Evolutionary conservation across 2,329 filamentous ascomycete species (phyloP).

Genomic region (Zymoseptoria tritici): DNA sequence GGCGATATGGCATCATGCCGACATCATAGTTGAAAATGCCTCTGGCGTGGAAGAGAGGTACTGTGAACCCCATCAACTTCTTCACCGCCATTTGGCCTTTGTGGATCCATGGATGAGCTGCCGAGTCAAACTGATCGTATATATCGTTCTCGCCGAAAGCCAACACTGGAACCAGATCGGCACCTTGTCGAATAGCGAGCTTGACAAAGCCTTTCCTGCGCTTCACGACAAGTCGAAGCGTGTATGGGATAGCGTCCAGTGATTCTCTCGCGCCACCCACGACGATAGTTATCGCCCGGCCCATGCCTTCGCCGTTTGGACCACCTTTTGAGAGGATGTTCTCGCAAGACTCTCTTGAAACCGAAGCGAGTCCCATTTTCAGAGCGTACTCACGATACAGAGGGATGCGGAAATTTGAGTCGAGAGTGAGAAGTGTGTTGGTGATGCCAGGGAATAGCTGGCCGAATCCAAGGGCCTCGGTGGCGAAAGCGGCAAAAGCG

Average conservation of each 20-base stretch:
- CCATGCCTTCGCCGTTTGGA: constrained; percentile 71
- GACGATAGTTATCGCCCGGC: constrained; percentile 93
- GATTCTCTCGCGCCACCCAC: constrained; percentile 88
- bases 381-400: constrained; percentile 94
- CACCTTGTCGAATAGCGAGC: constrained; percentile 83
- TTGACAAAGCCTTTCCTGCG: constrained; percentile 90
- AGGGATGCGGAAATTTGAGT: constrained; percentile 89
- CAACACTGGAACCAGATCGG: constrained; percentile 85
- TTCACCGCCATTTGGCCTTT: constrained; percentile 77
- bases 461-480: constrained; percentile 79
- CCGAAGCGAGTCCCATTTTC: constrained; percentile 76
- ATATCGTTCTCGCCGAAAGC: constrained; percentile 94
- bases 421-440: constrained; percentile 87
- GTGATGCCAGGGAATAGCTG: constrained; percentile 90
- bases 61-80: constrained; percentile 80
- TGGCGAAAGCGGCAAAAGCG: constrained; percentile 86
- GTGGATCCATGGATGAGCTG: constrained; percentile 71
- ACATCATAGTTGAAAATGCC: constrained; percentile 98
- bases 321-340: constrained; percentile 79
- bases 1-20: constrained; percentile 87
- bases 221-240: constrained; percentile 68
- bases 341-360: constrained; percentile 85
- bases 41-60: constrained; percentile 80
- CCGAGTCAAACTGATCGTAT: constrained; percentile 79
- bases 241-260: constrained; percentile 75